These are phyloP conservation scores for Pyrus hybrid DNA, from an alignment of 331 rosid species.

Conservation along the genomic window DNA sequence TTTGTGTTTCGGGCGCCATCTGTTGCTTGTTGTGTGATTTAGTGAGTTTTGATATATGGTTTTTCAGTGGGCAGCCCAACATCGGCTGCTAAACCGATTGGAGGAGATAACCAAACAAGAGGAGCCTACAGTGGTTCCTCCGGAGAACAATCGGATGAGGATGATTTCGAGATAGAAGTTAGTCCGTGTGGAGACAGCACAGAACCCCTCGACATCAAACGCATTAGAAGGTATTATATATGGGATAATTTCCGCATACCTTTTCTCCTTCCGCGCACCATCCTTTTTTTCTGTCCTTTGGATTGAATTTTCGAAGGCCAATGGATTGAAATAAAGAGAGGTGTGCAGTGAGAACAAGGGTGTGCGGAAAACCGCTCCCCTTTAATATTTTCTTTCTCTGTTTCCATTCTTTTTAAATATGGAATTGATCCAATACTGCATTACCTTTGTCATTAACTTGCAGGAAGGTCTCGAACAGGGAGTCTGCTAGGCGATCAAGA, in stretches of 20 bases:
- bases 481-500: constrained; percentile 90
- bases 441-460: background rate
- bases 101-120: constrained; percentile 38
- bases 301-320: no score
- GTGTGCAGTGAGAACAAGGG: no score
- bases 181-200: constrained; percentile 62
- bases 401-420: background rate
- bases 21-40: background rate
- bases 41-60: background rate
- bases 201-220: constrained; percentile 39
- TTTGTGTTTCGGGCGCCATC: background rate
- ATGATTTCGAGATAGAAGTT: constrained; percentile 49
- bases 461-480: constrained; percentile 77
- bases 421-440: background rate
- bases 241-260: background rate
- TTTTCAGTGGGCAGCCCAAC: constrained; percentile 67
- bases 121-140: constrained; percentile 68
- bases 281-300: background rate
- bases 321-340: background rate
- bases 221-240: constrained; percentile 51
- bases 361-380: no score
- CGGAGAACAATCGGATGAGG: constrained; percentile 67
- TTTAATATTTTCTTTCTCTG: no score
- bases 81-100: constrained; percentile 48
- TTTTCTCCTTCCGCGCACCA: background rate